Conservation (phyloP, 352 stramenopile genomes). For the Phytophthora crassamura region DNA sequence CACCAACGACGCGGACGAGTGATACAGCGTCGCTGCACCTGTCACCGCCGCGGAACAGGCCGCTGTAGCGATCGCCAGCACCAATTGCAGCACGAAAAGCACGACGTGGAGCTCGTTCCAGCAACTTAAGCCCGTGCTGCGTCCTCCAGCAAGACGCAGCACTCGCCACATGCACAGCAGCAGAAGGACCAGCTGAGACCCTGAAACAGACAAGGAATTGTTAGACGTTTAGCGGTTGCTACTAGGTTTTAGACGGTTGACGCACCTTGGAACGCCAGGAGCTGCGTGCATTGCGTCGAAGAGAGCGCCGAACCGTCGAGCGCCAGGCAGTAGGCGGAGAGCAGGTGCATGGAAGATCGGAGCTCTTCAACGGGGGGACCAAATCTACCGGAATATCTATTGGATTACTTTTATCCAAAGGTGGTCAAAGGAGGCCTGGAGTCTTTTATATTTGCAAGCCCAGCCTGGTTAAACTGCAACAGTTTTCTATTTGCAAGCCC, state of each 20-base stretch:
- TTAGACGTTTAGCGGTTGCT: neutral
- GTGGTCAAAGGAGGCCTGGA: too few relatives aligned
- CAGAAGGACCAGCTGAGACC: slow-evolving; percentile 44
- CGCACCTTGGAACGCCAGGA: slow-evolving; percentile 39
- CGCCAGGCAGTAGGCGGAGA: slow-evolving; percentile 37
- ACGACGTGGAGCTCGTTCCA: slow-evolving; percentile 8
- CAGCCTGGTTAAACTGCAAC: too few relatives aligned
- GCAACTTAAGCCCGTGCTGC: neutral
- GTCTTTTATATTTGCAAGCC: too few relatives aligned
- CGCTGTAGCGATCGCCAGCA: slow-evolving; percentile 32
- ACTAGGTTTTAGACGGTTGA: neutral
- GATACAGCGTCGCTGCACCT: slow-evolving; percentile 27
- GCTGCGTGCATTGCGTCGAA: slow-evolving; percentile 32
- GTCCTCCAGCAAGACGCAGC: slow-evolving; percentile 29
- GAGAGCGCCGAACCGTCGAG: slow-evolving; percentile 30
- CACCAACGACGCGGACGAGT: slow-evolving; percentile 47
- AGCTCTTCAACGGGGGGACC: neutral
- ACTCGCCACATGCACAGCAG: slow-evolving; percentile 50
- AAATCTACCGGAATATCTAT: too few relatives aligned
- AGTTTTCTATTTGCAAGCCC: too few relatives aligned
- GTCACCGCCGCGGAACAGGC: slow-evolving; percentile 32
- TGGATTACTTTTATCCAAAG: too few relatives aligned
- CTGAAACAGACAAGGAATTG: slow-evolving; percentile 23
- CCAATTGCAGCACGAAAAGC: slow-evolving; percentile 41
- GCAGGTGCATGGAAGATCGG: slow-evolving; percentile 4